These are phyloP conservation scores for Teratosphaeria gauchensis DNA, from an alignment of 2,329 filamentous ascomycete genomes.

Conservation along the genomic window DNA sequence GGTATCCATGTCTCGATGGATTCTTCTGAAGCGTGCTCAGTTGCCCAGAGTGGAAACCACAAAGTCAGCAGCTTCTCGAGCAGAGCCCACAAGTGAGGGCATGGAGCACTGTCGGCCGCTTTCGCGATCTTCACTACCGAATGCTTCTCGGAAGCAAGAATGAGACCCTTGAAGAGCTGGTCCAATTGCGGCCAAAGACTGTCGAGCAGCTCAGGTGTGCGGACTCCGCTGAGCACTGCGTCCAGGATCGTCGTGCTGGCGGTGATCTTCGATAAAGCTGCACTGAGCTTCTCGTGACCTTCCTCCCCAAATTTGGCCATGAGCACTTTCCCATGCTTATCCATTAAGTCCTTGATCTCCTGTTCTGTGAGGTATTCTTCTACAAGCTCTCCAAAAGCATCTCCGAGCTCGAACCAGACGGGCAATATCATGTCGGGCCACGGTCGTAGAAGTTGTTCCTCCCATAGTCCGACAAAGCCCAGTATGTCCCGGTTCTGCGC, in stretches of 20 bases:
- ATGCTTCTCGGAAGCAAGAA: background rate
- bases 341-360: constrained; percentile 10
- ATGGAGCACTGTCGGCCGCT: background rate
- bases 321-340: background rate
- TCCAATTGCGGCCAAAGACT: background rate
- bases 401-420: constrained; percentile 15
- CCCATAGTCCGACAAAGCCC: constrained; percentile 22
- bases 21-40: constrained; percentile 1
- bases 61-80: constrained; percentile 8
- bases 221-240: background rate
- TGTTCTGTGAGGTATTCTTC: constrained; percentile 11
- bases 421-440: background rate
- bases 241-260: background rate
- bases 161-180: background rate
- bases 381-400: constrained; percentile 12
- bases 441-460: constrained; percentile 12
- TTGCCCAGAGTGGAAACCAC: constrained; percentile 13
- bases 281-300: constrained; percentile 1
- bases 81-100: constrained; percentile 11
- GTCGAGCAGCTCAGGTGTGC: background rate
- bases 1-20: background rate
- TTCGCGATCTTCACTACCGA: background rate
- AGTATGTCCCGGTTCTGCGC: constrained; percentile 17
- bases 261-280: background rate
- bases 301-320: background rate